These are phyloP conservation scores for Elsinoe ampelina DNA, from an alignment of 2,329 filamentous ascomycete genomes.

Conservation along the genomic window DNA sequence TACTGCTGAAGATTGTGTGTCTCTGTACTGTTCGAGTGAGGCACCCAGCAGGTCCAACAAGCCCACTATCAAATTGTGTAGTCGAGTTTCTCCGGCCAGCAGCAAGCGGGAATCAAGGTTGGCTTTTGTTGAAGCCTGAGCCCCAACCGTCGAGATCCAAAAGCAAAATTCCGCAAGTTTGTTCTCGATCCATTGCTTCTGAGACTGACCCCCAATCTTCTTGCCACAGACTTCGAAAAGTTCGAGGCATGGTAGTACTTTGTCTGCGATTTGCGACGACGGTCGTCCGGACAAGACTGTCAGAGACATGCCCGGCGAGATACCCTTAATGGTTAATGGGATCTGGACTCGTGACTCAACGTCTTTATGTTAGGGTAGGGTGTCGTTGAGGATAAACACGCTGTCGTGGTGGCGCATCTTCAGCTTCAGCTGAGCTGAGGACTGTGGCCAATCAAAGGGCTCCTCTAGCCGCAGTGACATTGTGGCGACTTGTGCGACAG, in stretches of 20 bases:
- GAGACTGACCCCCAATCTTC: not conserved
- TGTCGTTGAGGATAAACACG: too few relatives aligned
- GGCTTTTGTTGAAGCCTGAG: not conserved
- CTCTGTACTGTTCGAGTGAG: not conserved
- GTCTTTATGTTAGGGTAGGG: too few relatives aligned
- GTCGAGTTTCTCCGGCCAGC: not conserved
- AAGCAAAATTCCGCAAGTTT: not conserved
- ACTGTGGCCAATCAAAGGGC: not conserved
- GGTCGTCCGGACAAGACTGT: not conserved
- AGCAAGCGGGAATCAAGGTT: not conserved
- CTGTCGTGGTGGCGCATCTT: not conserved
- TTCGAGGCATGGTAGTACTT: not conserved
- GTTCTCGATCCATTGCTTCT: not conserved
- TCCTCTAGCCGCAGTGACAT: not conserved
- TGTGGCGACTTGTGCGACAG: too few relatives aligned
- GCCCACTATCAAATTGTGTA: not conserved
- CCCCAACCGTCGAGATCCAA: not conserved
- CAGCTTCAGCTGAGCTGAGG: not conserved
- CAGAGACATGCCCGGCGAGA: not conserved
- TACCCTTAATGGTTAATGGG: too few relatives aligned
- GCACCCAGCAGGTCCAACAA: not conserved
- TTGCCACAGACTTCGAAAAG: not conserved
- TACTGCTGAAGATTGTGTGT: not conserved
- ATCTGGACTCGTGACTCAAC: too few relatives aligned
- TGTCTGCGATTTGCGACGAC: not conserved